Base-by-base conservation (phyloP, 2,329 filamentous ascomycete genomes). In the Anthostomella pinea region DNA sequence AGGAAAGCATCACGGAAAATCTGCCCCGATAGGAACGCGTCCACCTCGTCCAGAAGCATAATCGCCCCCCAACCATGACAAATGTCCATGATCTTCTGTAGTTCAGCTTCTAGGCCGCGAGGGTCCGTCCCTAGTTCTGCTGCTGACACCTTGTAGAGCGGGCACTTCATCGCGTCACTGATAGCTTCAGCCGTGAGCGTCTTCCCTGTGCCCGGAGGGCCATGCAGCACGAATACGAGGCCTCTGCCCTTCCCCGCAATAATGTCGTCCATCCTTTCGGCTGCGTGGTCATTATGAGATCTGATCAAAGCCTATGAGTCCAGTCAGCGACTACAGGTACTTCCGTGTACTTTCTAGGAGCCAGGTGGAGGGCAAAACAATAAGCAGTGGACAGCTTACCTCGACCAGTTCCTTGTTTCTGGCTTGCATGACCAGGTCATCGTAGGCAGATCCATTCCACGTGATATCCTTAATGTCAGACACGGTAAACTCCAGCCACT, bases 401-500 rank as follows among this genome's bases (percentile, higher is more conserved):
- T 83, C 85, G 47, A 95, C 83, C 33, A 87, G 77, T 19, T 75
- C 73, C 52, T 81, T 79, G 13, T 72, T 79, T 48, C 73, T 70
- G 3, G 70, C 58, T 51, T 78, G 69, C 0, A 95, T 70, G 1
- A 95, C 87, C 19, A 95, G 70, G 0, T 84, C 89, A 31, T 85
- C 79, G 63, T 93, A 95, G 0, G 89, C 89, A 10, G 79, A 74
- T 26, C 85, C 79, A 53, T 95, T 91, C 86, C 86, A 95, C 22
- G 81, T 74, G 44, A 95, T 91, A 4, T 94, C 85, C 28, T 78
- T 76, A 44, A 95, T 75, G 1, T 83, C 81, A 0, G 84, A 86
- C 14, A 96, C 82, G 0, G 81, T 82, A 52, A 95, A 88, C 58
- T 95, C 87, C 1, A 95, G 75, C 90, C 89, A 96, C 8, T 87